Evolutionary conservation across 75 land plant species (phyloP), one percentile per base, ranked within the genome.

Genomic region (Sequoia sempervirens): DNA sequence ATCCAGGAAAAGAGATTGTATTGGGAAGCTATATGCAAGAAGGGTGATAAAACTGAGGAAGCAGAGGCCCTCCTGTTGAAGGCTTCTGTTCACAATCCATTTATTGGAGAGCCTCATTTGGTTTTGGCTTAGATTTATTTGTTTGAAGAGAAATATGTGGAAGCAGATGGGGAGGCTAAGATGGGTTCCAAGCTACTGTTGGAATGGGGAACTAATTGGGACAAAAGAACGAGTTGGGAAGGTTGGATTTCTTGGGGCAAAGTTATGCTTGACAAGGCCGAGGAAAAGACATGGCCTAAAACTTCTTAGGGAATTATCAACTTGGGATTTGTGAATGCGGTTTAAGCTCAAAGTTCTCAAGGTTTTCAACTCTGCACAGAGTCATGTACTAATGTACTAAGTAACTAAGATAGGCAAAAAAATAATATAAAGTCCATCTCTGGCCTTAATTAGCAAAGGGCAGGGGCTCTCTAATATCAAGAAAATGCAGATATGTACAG

Each of bases 171-270:
- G 64, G 91, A 88, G 53, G 90, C 84, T 5, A 79, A 32, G 12
- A 76, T 34, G 50, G 91, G 91, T 20, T 32, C 88, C 76, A 50
- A 69, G 56, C 80, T 82, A 36, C 73, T 90, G 83, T 47, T 88
- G 64, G 81, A 90, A 78, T 90, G 91, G 90, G 87, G 88, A 5
- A 88, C 87, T 20, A 50, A 18, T 66, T 90, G 90, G 91, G 91
- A 90, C 82, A 90, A 90, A 69, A 70, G 90, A 2, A 80, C 86
- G 75, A 41, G 85, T 4, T 90, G 91, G 91, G 90, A 88, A 54
- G 87, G 87, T 2, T 90, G 91, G 90, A 72, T 90, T 81, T 84
- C 91, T 5, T 90, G 87, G 85, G 82, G 52, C 4, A 84, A 90
- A 43, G 90, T 90, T 5, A 34, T 88, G 47, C 84, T 43, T 6